A percentile compares a stretch with the other conserved stretches of the same genome.
Conservation (phyloP, 225 moss, liverwort and hornwort species). For the Climacium dendroides region DNA sequence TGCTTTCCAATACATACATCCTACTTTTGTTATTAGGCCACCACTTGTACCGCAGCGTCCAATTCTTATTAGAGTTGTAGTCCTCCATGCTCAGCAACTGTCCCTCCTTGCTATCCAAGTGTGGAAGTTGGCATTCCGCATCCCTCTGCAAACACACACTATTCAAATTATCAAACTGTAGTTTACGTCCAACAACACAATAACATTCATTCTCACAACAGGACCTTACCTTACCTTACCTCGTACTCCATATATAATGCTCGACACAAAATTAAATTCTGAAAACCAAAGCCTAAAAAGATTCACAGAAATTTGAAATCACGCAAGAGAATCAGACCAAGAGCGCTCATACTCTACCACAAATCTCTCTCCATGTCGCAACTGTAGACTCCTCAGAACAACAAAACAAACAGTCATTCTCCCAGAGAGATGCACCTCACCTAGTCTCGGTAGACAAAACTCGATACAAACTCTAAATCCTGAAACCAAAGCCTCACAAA, state of each 20-base stretch:
- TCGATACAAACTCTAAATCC: background rate
- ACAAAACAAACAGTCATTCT: background rate
- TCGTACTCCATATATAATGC: background rate
- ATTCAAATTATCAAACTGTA: background rate
- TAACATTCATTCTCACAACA: too few relatives aligned
- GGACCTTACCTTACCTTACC: background rate
- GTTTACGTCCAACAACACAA: background rate
- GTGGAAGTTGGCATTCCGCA: constrained; percentile 74
- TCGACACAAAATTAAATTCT: background rate
- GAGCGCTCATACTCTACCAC: background rate
- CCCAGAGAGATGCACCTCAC: background rate
- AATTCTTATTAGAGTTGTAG: constrained; percentile 67
- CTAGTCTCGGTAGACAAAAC: background rate
- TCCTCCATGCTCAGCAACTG: constrained; percentile 60
- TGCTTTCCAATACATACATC: constrained; percentile 85
- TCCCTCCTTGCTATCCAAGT: constrained; percentile 64
- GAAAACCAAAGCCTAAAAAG: background rate
- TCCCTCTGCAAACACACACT: constrained; percentile 31
- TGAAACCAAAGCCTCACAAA: background rate
- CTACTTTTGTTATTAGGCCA: constrained; percentile 99
- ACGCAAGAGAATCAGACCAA: background rate
- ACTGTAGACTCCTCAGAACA: background rate
- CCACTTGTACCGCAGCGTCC: constrained; percentile 73
- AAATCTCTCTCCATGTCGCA: background rate
- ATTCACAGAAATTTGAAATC: background rate